phyloP scores from a whole-genome alignment of 176 grass and related monocot species.

The Hsuehochloa calcarea region DNA sequence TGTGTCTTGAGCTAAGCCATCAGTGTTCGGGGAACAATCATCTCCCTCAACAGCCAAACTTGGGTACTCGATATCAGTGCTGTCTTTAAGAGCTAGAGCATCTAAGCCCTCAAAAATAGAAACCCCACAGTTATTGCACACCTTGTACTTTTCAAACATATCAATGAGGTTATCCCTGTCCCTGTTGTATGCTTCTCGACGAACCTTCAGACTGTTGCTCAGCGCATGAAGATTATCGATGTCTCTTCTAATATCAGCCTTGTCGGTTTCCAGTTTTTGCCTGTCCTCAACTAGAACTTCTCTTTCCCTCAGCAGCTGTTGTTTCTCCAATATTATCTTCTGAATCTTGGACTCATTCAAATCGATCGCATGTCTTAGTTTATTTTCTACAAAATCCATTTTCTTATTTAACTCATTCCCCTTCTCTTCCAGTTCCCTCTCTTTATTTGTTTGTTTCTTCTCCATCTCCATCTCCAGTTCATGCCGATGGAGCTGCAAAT shows the following conservation, averaged over 20 bases:
- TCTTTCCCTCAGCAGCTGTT: conserved; percentile 57
- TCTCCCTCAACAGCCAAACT: conserved; percentile 52
- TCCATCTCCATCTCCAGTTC: conserved; percentile 84
- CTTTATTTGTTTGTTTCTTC: conserved; percentile 58
- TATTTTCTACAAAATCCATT: conserved; percentile 55
- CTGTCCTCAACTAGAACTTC: conserved; percentile 48
- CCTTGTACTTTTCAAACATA: conserved; percentile 60
- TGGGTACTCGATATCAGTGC: conserved; percentile 48
- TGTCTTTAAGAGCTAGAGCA: conserved; percentile 46
- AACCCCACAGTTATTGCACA: conserved; percentile 81
- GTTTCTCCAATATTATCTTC: conserved; percentile 62
- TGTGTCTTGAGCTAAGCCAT: conserved; percentile 36
- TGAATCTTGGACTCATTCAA: conserved; percentile 70
- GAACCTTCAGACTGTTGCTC: conserved; percentile 64
- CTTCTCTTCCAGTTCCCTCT: conserved; percentile 67
- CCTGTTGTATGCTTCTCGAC: conserved; percentile 65
- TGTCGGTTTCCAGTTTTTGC: conserved; percentile 67
- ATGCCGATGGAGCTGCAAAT: conserved; percentile 57
- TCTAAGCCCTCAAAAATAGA: conserved; percentile 58
- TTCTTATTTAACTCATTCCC: conserved; percentile 66
- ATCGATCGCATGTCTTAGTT: conserved; percentile 56
- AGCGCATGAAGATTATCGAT: conserved; percentile 67
- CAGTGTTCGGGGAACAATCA: conserved; percentile 34
- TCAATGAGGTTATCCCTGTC: conserved; percentile 55
- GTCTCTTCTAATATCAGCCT: conserved; percentile 73